phyloP scores from a whole-genome alignment of 2,329 filamentous ascomycete genomes.

The Neofusicoccum cordaticola region DNA sequence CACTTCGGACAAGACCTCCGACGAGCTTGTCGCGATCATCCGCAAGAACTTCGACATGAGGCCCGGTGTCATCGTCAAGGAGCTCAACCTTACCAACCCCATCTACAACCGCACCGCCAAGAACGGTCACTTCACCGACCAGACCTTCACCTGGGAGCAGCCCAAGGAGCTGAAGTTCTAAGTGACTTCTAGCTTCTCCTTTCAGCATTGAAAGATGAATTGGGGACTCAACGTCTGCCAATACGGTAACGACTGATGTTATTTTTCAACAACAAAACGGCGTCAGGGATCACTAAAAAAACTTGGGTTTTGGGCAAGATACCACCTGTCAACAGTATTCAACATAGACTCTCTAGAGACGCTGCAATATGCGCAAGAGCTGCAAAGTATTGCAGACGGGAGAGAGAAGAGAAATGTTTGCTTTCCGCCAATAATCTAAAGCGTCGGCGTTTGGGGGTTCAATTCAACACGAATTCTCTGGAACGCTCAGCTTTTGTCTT shows the following conservation, averaged over 20 bases:
- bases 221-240: slow-evolving; percentile 18
- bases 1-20: slow-evolving; percentile 82
- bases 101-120: slow-evolving; percentile 99
- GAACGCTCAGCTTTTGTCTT: background rate
- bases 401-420: background rate
- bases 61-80: slow-evolving; percentile 96
- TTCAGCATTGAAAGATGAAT: background rate
- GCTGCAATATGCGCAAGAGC: slow-evolving; percentile 16
- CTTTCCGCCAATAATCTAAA: slow-evolving; percentile 4
- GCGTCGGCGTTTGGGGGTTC: slow-evolving; percentile 18
- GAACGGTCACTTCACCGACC: slow-evolving; percentile 99
- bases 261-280: slow-evolving; percentile 17
- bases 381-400: slow-evolving; percentile 10
- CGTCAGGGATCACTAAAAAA: slow-evolving; percentile 22
- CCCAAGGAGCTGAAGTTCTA: slow-evolving; percentile 93
- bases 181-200: background rate
- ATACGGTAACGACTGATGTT: slow-evolving; percentile 7
- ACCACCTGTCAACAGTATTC: slow-evolving; percentile 19
- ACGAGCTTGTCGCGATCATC: slow-evolving; percentile 94
- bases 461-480: slow-evolving; percentile 18
- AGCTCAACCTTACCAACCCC: slow-evolving; percentile 89
- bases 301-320: slow-evolving; percentile 9
- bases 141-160: slow-evolving; percentile 97
- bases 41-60: slow-evolving; percentile 95
- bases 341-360: slow-evolving; percentile 19